These are phyloP conservation scores for Auricularia sp. DNA, from an alignment of 768 basidiomycete species.

Conservation along the genomic window DNA sequence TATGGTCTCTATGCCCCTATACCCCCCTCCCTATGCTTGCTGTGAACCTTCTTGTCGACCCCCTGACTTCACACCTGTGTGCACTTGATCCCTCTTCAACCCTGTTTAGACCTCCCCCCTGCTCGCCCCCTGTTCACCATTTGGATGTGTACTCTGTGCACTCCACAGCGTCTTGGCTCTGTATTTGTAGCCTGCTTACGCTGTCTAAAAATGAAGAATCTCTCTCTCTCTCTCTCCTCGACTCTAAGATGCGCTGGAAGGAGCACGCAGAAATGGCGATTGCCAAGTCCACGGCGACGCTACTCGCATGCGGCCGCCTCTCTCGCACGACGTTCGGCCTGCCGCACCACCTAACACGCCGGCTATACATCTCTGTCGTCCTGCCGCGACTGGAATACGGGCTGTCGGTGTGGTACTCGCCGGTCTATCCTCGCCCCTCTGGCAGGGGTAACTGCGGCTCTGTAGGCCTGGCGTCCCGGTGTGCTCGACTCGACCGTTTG, in stretches of 20 bases:
- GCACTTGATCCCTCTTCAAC: too few species aligned
- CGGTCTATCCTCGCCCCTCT: not conserved
- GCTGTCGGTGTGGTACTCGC: not conserved
- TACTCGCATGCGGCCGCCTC: not conserved
- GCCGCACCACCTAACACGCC: not conserved
- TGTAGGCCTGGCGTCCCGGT: not conserved
- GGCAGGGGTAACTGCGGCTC: not conserved
- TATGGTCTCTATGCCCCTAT: too few species aligned
- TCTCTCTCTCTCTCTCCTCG: not conserved
- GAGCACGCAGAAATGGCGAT: not conserved
- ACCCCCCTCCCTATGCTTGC: too few species aligned
- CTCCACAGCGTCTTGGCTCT: too few species aligned
- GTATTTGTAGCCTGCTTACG: too few species aligned
- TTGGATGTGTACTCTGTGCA: too few species aligned
- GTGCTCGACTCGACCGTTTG: not conserved
- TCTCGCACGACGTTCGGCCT: not conserved
- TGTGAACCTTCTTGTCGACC: too few species aligned
- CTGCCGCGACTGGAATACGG: not conserved
- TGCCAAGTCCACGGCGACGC: not conserved
- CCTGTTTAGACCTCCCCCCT: too few species aligned
- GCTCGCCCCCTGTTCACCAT: too few species aligned
- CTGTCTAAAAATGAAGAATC: too few species aligned
- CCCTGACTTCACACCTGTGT: too few species aligned
- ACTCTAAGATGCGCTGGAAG: conserved; percentile 5
- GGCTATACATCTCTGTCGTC: not conserved